A percentile compares a stretch with the other conserved stretches of the same genome.
phyloP scores from a whole-genome alignment of 2,329 filamentous ascomycete genomes.

The Didymella exigua region DNA sequence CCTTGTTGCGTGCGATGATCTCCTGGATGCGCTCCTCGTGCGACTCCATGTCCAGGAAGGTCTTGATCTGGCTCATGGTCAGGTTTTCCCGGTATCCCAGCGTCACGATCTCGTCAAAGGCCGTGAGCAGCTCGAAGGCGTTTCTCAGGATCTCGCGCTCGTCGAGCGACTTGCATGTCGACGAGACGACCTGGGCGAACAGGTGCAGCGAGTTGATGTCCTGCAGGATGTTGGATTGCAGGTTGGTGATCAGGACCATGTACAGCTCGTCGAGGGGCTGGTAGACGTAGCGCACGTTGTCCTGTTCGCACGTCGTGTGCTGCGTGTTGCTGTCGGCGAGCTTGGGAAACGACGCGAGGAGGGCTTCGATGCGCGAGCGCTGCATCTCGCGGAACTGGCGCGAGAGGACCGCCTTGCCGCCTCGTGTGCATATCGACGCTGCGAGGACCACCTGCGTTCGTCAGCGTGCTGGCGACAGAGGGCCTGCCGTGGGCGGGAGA shows the following conservation, averaged over 20 bases:
- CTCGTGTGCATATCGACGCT: conserved; percentile 97
- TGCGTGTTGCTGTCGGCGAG: conserved; percentile 94
- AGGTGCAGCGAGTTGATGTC: conserved; percentile 98
- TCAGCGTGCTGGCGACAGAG: conserved; percentile 27
- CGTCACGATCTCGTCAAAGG: conserved; percentile 96
- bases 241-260: conserved; percentile 99
- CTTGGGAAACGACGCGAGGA: conserved; percentile 97
- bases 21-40: conserved; percentile 99
- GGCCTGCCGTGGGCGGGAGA: not conserved
- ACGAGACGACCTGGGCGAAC: conserved; percentile 95
- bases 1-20: conserved; percentile 77
- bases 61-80: conserved; percentile 96
- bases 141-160: conserved; percentile 94
- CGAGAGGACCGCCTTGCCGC: conserved; percentile 97
- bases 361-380: conserved; percentile 91
- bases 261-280: conserved; percentile 98
- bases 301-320: conserved; percentile 97
- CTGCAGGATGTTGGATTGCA: conserved; percentile 98
- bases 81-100: conserved; percentile 96
- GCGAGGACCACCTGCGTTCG: conserved; percentile 85
- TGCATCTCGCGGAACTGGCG: conserved; percentile 98
- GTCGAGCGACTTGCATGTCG: conserved; percentile 93
- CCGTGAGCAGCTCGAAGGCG: conserved; percentile 93
- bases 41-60: conserved; percentile 98
- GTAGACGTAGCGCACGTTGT: conserved; percentile 99